Evolutionary conservation across 1,284 basidiomycete species (phyloP).

Genomic region (Cystobasidium slooffiae): DNA sequence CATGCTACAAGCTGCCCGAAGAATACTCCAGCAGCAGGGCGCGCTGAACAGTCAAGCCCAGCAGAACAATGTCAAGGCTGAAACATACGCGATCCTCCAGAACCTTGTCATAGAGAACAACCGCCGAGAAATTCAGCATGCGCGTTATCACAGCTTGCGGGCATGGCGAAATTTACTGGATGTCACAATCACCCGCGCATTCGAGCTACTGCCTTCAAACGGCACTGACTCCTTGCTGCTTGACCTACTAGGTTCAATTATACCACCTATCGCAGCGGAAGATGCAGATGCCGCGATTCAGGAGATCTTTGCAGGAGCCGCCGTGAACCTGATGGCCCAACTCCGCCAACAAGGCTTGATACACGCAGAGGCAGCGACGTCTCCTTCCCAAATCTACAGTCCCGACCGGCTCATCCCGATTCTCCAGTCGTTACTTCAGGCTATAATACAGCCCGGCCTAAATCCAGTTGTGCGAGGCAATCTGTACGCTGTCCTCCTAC

Average conservation of each 20-base stretch:
- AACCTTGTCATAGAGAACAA: constrained; percentile 86
- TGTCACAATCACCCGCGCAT: constrained; percentile 79
- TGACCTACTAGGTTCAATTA: constrained; percentile 75
- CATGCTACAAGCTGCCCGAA: constrained; percentile 67
- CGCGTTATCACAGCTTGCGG: constrained; percentile 71
- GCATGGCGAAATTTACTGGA: constrained; percentile 83
- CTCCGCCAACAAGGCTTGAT: constrained; percentile 71
- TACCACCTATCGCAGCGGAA: constrained; percentile 58
- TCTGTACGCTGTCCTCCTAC: constrained; percentile 87
- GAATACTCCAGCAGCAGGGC: constrained; percentile 70
- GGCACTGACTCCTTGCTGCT: constrained; percentile 82
- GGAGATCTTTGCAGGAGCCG: constrained; percentile 77
- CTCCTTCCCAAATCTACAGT: constrained; percentile 55
- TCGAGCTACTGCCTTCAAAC: constrained; percentile 76
- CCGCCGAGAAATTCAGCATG: constrained; percentile 74
- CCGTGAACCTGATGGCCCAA: constrained; percentile 80
- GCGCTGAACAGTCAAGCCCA: constrained; percentile 68
- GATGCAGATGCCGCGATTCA: constrained; percentile 73
- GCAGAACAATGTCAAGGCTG: constrained; percentile 69
- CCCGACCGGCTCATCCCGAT: constrained; percentile 77
- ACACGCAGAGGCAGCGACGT: constrained; percentile 42
- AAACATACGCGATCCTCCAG: constrained; percentile 75
- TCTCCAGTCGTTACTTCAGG: constrained; percentile 76
- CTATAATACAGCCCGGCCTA: constrained; percentile 74
- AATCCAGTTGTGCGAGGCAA: constrained; percentile 94